A percentile compares a stretch with the other conserved stretches of the same genome.
phyloP scores from a whole-genome alignment of 75 land plant species.

The Adiantum capillusveneris region DNA sequence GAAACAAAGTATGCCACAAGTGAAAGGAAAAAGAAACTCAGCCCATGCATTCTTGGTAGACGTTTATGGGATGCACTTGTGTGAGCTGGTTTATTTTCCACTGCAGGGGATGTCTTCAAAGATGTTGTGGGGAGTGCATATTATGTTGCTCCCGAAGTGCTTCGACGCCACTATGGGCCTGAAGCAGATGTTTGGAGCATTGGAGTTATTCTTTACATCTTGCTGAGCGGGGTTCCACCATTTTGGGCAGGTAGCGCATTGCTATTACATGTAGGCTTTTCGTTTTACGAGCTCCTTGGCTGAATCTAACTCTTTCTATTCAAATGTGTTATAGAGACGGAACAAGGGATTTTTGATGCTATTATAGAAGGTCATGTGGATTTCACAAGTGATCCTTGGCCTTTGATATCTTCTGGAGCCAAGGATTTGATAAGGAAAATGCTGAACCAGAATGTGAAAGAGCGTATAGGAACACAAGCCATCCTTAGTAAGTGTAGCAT shows the following conservation, averaged over 20 bases:
- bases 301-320: not conserved
- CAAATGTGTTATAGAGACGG: slow-evolving; percentile 26
- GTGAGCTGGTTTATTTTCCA: too few species aligned
- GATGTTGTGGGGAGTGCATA: slow-evolving; percentile 55
- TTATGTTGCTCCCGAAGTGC: slow-evolving; percentile 54
- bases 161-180: slow-evolving; percentile 37
- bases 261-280: not conserved
- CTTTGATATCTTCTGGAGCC: slow-evolving; percentile 36
- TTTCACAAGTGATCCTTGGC: slow-evolving; percentile 51
- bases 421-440: slow-evolving; percentile 55
- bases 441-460: slow-evolving; percentile 34
- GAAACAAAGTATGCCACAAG: not conserved
- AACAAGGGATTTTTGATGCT: slow-evolving; percentile 53
- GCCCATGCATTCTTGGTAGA: too few species aligned
- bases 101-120: slow-evolving; percentile 35
- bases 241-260: slow-evolving; percentile 48
- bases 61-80: too few species aligned
- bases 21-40: not conserved
- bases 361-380: slow-evolving; percentile 34
- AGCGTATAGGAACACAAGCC: slow-evolving; percentile 31
- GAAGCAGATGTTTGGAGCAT: slow-evolving; percentile 62
- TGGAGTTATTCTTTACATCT: slow-evolving; percentile 64
- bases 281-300: not conserved
- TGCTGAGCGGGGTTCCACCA: slow-evolving; percentile 55
- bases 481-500: not conserved